phyloP scores from a whole-genome alignment of 2,329 filamentous ascomycete genomes.

The Aspergillus melleus region DNA sequence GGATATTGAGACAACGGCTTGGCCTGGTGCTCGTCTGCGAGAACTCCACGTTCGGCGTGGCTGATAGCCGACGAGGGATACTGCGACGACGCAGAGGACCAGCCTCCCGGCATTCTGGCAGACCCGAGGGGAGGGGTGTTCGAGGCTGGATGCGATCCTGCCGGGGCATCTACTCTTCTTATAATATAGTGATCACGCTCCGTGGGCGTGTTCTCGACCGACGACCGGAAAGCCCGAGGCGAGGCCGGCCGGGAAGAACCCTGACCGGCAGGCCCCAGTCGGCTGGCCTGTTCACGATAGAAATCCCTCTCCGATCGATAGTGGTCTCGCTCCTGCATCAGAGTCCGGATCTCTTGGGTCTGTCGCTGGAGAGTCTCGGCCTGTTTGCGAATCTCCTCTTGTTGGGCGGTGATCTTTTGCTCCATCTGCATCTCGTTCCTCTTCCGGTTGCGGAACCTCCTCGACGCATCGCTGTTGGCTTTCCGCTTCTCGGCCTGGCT shows the following conservation, averaged over 20 bases:
- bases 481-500: conserved; percentile 44
- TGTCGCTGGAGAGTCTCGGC: conserved; percentile 30
- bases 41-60: conserved; percentile 4
- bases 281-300: conserved; percentile 36
- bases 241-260: conserved; percentile 33
- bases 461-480: conserved; percentile 45
- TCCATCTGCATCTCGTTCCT: conserved; percentile 42
- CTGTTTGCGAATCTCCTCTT: conserved; percentile 38
- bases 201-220: conserved; percentile 7
- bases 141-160: conserved; percentile 7
- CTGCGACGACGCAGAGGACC: conserved; percentile 12
- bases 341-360: conserved; percentile 34
- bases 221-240: conserved; percentile 21
- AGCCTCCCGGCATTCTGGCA: conserved; percentile 13
- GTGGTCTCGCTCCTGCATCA: conserved; percentile 38
- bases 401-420: conserved; percentile 36
- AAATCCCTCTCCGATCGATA: conserved; percentile 43
- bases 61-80: conserved; percentile 7
- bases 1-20: conserved; percentile 17
- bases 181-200: conserved; percentile 17
- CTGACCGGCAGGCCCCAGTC: conserved; percentile 26
- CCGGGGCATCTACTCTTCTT: conserved; percentile 4
- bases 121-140: conserved; percentile 2
- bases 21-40: conserved; percentile 15
- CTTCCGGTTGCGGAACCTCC: conserved; percentile 44